A percentile compares a stretch with the other conserved stretches of the same genome.
Conservation (phyloP, 352 stramenopile genomes). For the Aphanomyces astaci region DNA sequence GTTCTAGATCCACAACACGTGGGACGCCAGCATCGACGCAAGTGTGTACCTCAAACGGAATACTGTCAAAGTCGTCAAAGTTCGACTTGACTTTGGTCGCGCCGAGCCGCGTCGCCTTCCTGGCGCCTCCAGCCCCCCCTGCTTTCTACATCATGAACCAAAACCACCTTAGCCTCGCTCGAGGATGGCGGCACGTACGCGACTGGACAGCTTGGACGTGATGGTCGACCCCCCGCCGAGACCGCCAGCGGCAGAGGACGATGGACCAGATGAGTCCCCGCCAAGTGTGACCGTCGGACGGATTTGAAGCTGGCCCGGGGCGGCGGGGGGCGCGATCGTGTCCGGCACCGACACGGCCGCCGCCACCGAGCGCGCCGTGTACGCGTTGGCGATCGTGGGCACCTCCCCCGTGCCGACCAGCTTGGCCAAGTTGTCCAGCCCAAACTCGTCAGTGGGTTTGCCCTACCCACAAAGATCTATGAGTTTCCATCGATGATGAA, state of each 20-base stretch:
- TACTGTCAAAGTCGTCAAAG: conserved; percentile 83
- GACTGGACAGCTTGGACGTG: conserved; percentile 20
- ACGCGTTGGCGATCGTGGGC: conserved; percentile 39
- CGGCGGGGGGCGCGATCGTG: conserved; percentile 23
- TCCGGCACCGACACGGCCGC: conserved; percentile 14
- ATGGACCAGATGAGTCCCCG: conserved; percentile 45
- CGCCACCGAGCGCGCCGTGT: conserved; percentile 13
- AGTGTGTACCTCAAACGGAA: conserved; percentile 63
- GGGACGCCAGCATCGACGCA: conserved; percentile 5
- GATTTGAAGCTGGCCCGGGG: conserved; percentile 39
- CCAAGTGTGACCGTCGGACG: conserved; percentile 68
- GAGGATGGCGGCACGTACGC: conserved; percentile 15
- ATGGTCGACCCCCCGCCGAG: not conserved
- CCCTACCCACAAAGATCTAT: conserved; percentile 26
- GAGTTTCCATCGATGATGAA: too few relatives aligned
- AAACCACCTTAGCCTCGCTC: not conserved
- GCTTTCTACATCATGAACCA: not conserved
- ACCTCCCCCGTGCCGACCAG: conserved; percentile 31
- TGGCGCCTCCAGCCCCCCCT: conserved; percentile 32
- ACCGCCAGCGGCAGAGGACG: conserved; percentile 24
- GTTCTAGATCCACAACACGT: conserved; percentile 37
- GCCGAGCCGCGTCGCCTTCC: conserved; percentile 41
- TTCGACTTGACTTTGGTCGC: conserved; percentile 77
- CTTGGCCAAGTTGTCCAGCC: conserved; percentile 74
- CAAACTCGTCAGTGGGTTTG: conserved; percentile 46